Evolutionary conservation across 2,329 filamentous ascomycete genomes (phyloP), one percentile per base, ranked within the genome.

Genomic region (Endocalyx cinctus): DNA sequence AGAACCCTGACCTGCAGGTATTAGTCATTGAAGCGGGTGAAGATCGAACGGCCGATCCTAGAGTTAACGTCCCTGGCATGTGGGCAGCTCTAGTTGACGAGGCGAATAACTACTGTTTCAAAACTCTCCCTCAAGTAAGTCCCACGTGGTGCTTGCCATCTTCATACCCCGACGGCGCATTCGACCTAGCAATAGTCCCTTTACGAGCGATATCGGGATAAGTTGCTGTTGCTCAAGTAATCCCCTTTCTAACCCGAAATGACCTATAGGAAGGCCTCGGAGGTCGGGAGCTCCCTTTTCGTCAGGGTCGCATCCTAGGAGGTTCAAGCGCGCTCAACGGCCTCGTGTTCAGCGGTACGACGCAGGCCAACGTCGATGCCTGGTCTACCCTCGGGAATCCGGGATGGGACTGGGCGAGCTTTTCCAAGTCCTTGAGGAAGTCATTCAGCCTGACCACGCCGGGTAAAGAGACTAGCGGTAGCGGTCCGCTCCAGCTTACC

Each of bases 381-480:
- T 47, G 43, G 42, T 31, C 28, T 6, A 26, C 10, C 2, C 26
- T 48, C 4, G 42, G 41, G 6, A 48, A 46, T 17, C 34, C 35
- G 0, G 42, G 43, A 10, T 48, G 45, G 41, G 37, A 37, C 3
- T 48, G 42, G 39, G 11, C 25, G 8, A 35, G 19, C 34, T 42
- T 48, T 29, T 30, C 31, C 7, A 17, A 37, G 18, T 41, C 45
- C 10, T 17, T 43, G 26, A 23, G 18, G 10, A 34, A 37, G 13
- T 8, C 38, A 1, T 38, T 31, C 33, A 37, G 20, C 8, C 20
- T 23, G n/a, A 8, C 20, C 20, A n/a, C 20, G 8, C n/a, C n/a
- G 20, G 20, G n/a, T 23, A 23, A 23, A 23, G n/a, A n/a, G n/a
- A n/a, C n/a, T n/a, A n/a, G n/a, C n/a, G 20, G 20, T 8, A n/a